Base-by-base conservation (phyloP, 2,329 filamentous ascomycete genomes). In the Rasamsonia emersonii region DNA sequence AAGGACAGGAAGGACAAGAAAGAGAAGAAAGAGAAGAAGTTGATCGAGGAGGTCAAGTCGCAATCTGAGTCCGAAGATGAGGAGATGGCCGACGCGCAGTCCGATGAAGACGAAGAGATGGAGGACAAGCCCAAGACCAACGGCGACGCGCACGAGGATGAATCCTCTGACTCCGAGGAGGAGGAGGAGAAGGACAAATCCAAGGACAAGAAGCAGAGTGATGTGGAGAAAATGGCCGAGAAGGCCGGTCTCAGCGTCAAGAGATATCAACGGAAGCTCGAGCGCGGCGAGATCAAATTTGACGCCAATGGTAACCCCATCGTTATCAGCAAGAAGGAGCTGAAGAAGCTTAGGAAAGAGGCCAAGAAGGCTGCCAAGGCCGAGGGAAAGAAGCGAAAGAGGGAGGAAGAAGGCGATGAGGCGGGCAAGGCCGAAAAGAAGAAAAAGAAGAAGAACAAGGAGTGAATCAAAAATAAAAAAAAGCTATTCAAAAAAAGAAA, bases 211-310 rank as follows among this genome's bases (percentile, higher is more conserved):
- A 67, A 66, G 53, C 65, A 67, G 31, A 55, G 54, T 15, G 65
- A 70, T 35, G 35, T 74, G 58, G 42, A 75, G 68, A 52, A 70
- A 61, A 57, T 79, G 27, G 82, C 82, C 24, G 74, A 72, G 38
- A 68, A 73, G 44, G 75, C 79, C 6, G 81, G 80, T 39, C 66
- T 86, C 37, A 82, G 78, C 5, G 73, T 82, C 33, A 76, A 75
- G 65, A 81, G 84, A 63, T 86, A 86, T 64, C 77, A 82, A 68
- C 72, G 79, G 56, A 86, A 86, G 70, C 77, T 77, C 44, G 81
- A 83, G 61, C 73, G 79, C 40, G 82, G 82, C 21, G 79, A 86
- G 50, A 80, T 86, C 42, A 68, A 75, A 52, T 64, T 86, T 42
- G 70, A 70, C 45, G 62, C 64, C 9, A 73, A 82, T 39, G 81